Percentiles rank a stretch among this genome's conserved stretches.
Evolutionary conservation across 2,329 filamentous ascomycete species (phyloP).

Genomic region (Hypomyces perniciosus): DNA sequence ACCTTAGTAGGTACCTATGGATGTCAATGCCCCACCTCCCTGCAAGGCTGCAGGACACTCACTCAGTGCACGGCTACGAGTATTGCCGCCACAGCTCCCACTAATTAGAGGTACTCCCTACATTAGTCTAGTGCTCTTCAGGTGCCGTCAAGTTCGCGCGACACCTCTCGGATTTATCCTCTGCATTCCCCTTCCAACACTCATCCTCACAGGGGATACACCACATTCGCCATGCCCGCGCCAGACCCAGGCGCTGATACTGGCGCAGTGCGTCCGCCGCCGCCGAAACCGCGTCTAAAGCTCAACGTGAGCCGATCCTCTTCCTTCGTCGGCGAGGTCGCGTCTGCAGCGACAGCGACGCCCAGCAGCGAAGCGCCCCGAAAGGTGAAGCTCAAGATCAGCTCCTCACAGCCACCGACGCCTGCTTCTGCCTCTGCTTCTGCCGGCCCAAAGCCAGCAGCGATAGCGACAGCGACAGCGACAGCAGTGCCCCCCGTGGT

Average conservation of each 20-base stretch:
- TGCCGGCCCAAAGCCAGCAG: not conserved
- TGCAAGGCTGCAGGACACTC: constrained; percentile 6
- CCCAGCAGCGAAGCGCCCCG: constrained; percentile 26
- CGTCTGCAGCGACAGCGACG: constrained; percentile 15
- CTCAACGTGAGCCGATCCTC: constrained; percentile 33
- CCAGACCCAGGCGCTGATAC: constrained; percentile 18
- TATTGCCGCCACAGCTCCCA: not conserved
- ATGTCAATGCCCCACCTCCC: not conserved
- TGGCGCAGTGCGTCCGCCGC: constrained; percentile 20
- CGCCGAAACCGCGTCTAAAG: constrained; percentile 34
- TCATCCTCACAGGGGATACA: not conserved
- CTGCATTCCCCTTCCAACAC: too few relatives aligned
- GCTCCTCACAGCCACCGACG: constrained; percentile 33
- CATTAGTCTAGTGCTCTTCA: not conserved
- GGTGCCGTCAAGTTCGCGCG: too few relatives aligned
- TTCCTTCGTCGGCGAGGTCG: constrained; percentile 28
- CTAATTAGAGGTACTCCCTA: not conserved
- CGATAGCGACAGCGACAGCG: not conserved
- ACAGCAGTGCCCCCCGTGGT: constrained; percentile 12
- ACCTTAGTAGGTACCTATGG: too few relatives aligned
- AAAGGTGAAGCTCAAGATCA: constrained; percentile 39
- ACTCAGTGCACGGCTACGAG: constrained; percentile 1
- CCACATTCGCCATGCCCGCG: constrained; percentile 22
- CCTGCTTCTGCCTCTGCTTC: constrained; percentile 21
- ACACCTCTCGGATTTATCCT: too few relatives aligned